Evolutionary conservation across 2,329 filamentous ascomycete species (phyloP).

Genomic region (Didymella segeticola): DNA sequence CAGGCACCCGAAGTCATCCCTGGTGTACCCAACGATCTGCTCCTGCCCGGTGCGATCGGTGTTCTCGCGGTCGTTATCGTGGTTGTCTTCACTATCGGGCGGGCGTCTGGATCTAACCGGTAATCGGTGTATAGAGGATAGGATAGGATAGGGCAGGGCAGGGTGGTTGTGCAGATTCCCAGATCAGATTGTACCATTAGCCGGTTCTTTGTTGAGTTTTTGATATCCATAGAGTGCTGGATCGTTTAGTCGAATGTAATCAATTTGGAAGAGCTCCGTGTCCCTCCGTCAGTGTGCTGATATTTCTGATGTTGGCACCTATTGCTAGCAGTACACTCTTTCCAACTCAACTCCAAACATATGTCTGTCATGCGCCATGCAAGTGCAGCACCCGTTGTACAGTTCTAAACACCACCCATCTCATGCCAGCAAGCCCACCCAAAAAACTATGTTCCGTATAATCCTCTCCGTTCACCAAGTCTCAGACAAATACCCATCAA

Average conservation of each 20-base stretch:
- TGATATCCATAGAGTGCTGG: constrained; percentile 17
- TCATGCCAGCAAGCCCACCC: background rate
- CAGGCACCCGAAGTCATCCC: constrained; percentile 80
- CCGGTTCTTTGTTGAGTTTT: background rate
- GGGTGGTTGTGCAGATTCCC: constrained; percentile 1
- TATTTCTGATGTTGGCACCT: background rate
- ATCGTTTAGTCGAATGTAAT: constrained; percentile 5
- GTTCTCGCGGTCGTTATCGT: constrained; percentile 94
- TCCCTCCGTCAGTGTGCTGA: background rate
- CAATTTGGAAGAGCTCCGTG: background rate
- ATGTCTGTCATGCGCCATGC: background rate
- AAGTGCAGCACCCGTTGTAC: background rate
- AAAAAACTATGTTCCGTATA: no score
- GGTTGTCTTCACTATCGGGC: constrained; percentile 87
- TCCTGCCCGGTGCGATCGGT: constrained; percentile 92
- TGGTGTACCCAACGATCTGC: constrained; percentile 90
- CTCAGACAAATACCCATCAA: no score
- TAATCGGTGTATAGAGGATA: constrained; percentile 25
- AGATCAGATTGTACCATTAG: constrained; percentile 11
- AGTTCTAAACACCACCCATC: background rate
- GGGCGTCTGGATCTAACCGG: constrained; percentile 63
- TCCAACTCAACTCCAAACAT: background rate
- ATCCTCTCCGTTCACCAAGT: no score
- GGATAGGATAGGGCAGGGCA: no score
- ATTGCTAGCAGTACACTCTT: background rate